These are phyloP conservation scores for Drosera capensis DNA, from an alignment of 148 eudicot species.

Conservation along the genomic window DNA sequence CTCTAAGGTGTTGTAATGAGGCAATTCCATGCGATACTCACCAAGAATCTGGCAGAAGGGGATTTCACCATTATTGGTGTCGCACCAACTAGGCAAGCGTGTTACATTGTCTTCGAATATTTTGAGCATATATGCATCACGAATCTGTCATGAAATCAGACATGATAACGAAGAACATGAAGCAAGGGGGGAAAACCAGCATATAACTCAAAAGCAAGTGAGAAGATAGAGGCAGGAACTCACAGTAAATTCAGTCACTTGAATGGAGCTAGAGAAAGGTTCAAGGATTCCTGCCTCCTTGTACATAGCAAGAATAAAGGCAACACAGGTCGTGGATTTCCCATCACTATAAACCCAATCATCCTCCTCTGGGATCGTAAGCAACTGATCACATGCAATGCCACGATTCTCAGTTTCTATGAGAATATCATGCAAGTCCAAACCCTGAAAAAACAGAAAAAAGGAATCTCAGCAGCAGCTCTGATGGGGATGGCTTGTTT, in stretches of 20 bases:
- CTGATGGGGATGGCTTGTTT: not conserved
- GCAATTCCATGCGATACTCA: conserved; percentile 85
- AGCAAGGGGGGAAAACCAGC: not conserved
- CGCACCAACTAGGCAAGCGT: conserved; percentile 78
- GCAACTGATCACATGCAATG: conserved; percentile 66
- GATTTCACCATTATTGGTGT: conserved; percentile 36
- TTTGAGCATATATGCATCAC: conserved; percentile 88
- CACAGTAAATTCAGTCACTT: conserved; percentile 96
- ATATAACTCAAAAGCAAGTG: not conserved
- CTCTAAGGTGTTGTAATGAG: conserved; percentile 59
- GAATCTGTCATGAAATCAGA: conserved; percentile 39
- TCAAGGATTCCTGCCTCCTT: conserved; percentile 89
- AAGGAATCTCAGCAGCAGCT: not conserved
- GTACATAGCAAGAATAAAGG: conserved; percentile 88
- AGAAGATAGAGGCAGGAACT: conserved; percentile 16
- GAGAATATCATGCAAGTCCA: conserved; percentile 69
- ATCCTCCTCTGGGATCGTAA: conserved; percentile 89
- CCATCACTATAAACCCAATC: conserved; percentile 97
- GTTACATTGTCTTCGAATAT: conserved; percentile 66
- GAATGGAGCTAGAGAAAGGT: conserved; percentile 60
- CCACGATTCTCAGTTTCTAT: conserved; percentile 73
- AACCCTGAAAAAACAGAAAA: conserved; percentile 29
- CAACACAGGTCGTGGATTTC: conserved; percentile 92
- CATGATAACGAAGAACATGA: not conserved
- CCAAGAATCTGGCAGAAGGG: conserved; percentile 96